Base-by-base conservation (phyloP, 2,329 filamentous ascomycete species). In the Fusarium caatingaense region DNA sequence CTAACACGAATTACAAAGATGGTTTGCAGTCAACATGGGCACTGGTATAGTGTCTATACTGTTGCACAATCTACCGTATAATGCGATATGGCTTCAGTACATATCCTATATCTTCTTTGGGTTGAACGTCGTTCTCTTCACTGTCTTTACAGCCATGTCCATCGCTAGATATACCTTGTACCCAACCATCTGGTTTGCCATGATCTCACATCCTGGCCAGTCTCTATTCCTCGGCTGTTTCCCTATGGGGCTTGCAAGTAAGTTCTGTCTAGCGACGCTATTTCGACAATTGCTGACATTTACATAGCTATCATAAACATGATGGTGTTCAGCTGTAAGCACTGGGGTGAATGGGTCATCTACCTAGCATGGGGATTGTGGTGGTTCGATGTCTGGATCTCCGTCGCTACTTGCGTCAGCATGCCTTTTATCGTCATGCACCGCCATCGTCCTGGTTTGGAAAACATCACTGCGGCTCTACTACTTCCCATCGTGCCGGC, bases 201-300 rank as follows among this genome's bases (percentile, higher is more conserved):
- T 93, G 90, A 85, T 93, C 37, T 80, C 82, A 4, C 88, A 93
- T 74, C 89, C 89, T 1, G 85, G 85, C 2, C 89, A 93, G 73
- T 89, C 87, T 2, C 82, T 93, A 56, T 93, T 93, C 69, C 79
- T 93, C 6, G 91, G 87, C 0, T 90, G 88, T 0, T 85, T 91
- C 32, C 90, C 90, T 1, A 92, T 92, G 88, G 89, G 85, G 0
- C 85, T 92, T 61, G 87, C 89, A 0, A 92, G 80, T 82, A 66
- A 64, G 78, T 76, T 30, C 13, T 7, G 11, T 30, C 41, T 5
- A 21, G 11, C 16, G 13, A 13, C 11, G 13, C 40, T 11, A 25
- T 10, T 18, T 8, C 3, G 11, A 21, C n/a, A 20, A 6, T 37
- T 48, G 54, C 64, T 75, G 50, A 73, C 49, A 3, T 34, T 27